Percentiles rank a stretch among this genome's conserved stretches.
Evolutionary conservation across 345 rosid species (phyloP).

Genomic region (Anacardium occidentale): DNA sequence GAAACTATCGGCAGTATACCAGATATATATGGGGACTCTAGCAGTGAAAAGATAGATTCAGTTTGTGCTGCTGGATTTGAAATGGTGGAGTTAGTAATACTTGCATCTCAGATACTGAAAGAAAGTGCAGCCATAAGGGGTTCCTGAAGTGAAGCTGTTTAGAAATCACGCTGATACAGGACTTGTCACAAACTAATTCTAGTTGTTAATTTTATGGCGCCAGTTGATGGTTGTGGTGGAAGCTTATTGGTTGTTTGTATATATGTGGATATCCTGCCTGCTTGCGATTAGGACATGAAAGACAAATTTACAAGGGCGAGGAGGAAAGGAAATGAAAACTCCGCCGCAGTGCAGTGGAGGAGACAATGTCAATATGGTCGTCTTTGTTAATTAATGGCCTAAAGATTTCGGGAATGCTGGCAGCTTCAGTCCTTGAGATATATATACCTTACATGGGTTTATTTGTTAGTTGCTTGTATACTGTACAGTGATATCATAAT

Average conservation of each 20-base stretch:
- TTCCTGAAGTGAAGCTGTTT: slow-evolving; percentile 20
- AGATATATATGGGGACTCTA: slow-evolving; percentile 25
- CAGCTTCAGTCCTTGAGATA: not conserved
- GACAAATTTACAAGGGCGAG: not conserved
- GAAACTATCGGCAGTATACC: slow-evolving; percentile 24
- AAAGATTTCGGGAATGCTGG: not conserved
- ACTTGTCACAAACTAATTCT: not conserved
- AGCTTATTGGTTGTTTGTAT: not conserved
- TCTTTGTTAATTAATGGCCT: not conserved
- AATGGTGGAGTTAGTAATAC: slow-evolving; percentile 91
- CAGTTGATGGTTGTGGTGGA: slow-evolving; percentile 8
- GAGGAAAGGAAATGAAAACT: not conserved
- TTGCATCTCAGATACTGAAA: slow-evolving; percentile 67
- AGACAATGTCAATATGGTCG: not conserved
- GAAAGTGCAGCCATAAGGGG: slow-evolving; percentile 23
- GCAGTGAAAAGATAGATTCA: slow-evolving; percentile 55
- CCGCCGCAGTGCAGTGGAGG: not conserved
- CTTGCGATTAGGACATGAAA: not conserved
- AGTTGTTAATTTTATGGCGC: not conserved
- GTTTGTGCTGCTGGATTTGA: slow-evolving; percentile 92
- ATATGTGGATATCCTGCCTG: not conserved
- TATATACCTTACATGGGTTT: not conserved
- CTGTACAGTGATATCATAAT: slow-evolving; percentile 7
- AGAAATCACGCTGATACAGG: not conserved
- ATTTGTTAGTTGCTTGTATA: not conserved